Conservation (phyloP, 331 rosid species). For the Saraca asoca region DNA sequence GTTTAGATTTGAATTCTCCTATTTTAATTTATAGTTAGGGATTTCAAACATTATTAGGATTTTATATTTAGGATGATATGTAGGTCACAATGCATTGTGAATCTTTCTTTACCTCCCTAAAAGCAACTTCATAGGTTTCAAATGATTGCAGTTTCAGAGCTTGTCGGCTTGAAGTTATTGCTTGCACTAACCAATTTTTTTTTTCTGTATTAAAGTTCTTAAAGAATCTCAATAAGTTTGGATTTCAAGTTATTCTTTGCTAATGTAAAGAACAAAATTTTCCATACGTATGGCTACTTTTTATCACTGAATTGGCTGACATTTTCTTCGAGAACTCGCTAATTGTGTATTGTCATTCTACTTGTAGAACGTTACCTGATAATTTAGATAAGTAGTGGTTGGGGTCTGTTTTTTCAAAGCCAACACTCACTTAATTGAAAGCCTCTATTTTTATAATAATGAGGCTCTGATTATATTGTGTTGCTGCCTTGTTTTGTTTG, state of each 20-base stretch:
- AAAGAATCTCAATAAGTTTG: conserved; percentile 28
- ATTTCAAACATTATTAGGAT: no score
- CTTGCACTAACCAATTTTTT: conserved; percentile 7
- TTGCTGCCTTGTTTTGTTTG: conserved; percentile 30
- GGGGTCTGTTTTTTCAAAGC: background rate
- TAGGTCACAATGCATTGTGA: background rate
- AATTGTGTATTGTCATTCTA: conserved; percentile 16
- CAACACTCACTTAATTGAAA: conserved; percentile 9
- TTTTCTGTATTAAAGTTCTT: conserved; percentile 12
- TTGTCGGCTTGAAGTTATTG: background rate
- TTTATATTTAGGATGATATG: no score
- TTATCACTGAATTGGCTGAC: conserved; percentile 15
- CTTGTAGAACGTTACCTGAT: conserved; percentile 26
- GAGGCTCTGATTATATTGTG: conserved; percentile 13
- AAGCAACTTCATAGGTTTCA: conserved; percentile 13
- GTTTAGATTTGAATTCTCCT: no score
- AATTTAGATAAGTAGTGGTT: conserved; percentile 17
- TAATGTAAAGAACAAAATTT: background rate
- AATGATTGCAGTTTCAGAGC: conserved; percentile 1
- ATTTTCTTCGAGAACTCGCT: conserved; percentile 29
- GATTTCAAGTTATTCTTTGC: conserved; percentile 29
- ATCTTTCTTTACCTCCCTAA: background rate
- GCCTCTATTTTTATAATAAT: conserved; percentile 27
- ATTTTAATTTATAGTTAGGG: no score
- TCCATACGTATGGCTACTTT: background rate